phyloP scores from a whole-genome alignment of 768 basidiomycete species.

The Trametes cingulata region DNA sequence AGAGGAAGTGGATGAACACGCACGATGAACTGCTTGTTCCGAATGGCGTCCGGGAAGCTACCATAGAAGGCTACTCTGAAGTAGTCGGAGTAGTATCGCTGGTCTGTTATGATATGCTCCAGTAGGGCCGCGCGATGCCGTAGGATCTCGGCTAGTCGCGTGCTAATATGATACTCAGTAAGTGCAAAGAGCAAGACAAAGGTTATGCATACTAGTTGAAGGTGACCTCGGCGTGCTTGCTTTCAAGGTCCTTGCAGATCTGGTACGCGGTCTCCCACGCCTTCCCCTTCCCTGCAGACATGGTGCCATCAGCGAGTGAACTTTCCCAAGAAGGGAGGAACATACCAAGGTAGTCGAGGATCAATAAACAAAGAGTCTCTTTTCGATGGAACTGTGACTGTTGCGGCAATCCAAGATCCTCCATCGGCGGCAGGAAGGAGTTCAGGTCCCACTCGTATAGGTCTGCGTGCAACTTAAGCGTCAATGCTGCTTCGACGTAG shows the following conservation, averaged over 20 bases:
- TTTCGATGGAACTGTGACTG: conserved; percentile 95
- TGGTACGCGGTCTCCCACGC: conserved; percentile 97
- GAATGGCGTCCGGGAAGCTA: conserved; percentile 81
- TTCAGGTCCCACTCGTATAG: conserved; percentile 88
- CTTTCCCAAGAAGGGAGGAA: conserved; percentile 1
- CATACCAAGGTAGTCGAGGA: conserved; percentile 90
- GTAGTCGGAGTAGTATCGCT: conserved; percentile 89
- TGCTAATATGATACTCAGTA: conserved; percentile 42
- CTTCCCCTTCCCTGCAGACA: conserved; percentile 78
- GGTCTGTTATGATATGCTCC: conserved; percentile 81
- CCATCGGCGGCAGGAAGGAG: conserved; percentile 82
- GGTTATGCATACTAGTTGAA: conserved; percentile 71
- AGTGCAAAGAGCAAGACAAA: too few species aligned
- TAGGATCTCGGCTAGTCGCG: conserved; percentile 81
- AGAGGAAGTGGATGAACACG: conserved; percentile 24
- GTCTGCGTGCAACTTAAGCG: conserved; percentile 91
- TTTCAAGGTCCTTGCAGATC: conserved; percentile 88
- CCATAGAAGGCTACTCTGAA: conserved; percentile 94
- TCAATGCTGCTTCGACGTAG: conserved; percentile 90
- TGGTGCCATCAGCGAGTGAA: conserved; percentile 4
- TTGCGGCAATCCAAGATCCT: conserved; percentile 84
- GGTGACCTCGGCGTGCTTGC: conserved; percentile 85
- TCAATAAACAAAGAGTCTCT: conserved; percentile 87
- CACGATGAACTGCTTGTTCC: conserved; percentile 90
- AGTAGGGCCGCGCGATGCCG: conserved; percentile 84